These are phyloP conservation scores for Colletotrichum cereale DNA, from an alignment of 2,329 filamentous ascomycete species.

Conservation along the genomic window DNA sequence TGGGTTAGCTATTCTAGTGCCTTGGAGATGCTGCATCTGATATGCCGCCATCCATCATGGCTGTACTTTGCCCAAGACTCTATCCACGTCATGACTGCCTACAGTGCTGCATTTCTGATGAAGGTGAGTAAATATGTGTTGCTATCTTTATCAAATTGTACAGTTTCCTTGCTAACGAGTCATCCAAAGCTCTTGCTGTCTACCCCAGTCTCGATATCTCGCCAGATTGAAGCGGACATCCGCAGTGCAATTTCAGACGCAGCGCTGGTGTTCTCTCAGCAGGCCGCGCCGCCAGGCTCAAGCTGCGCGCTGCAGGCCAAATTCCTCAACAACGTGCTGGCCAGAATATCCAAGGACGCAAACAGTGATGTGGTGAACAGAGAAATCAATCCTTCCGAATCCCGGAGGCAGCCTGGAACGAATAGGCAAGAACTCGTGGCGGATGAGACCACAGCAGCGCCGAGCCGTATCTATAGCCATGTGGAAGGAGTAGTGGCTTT, in stretches of 20 bases:
- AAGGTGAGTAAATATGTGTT: conserved; percentile 45
- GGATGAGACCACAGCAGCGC: not conserved
- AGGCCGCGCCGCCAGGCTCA: conserved; percentile 45
- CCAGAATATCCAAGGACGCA: conserved; percentile 10
- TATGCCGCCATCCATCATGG: conserved; percentile 47
- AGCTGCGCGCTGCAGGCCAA: conserved; percentile 49
- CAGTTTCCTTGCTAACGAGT: not conserved
- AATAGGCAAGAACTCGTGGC: not conserved
- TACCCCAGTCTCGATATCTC: not conserved
- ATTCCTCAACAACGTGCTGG: conserved; percentile 46
- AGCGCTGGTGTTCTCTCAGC: conserved; percentile 45
- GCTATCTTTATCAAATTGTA: not conserved
- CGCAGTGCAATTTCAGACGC: conserved; percentile 39
- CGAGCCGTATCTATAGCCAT: not conserved
- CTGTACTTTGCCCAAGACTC: conserved; percentile 57
- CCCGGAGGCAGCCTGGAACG: not conserved
- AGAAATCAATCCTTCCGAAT: not conserved
- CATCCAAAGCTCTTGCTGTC: conserved; percentile 13
- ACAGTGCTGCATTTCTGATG: conserved; percentile 54
- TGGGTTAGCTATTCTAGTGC: conserved; percentile 51
- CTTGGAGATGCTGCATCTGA: conserved; percentile 47
- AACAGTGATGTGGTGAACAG: not conserved
- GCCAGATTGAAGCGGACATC: conserved; percentile 28
- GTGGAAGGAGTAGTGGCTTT: not conserved
- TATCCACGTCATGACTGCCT: conserved; percentile 57